These are phyloP conservation scores for Phytophthora macrochlamydospora DNA, from an alignment of 352 stramenopile species.

Conservation along the genomic window DNA sequence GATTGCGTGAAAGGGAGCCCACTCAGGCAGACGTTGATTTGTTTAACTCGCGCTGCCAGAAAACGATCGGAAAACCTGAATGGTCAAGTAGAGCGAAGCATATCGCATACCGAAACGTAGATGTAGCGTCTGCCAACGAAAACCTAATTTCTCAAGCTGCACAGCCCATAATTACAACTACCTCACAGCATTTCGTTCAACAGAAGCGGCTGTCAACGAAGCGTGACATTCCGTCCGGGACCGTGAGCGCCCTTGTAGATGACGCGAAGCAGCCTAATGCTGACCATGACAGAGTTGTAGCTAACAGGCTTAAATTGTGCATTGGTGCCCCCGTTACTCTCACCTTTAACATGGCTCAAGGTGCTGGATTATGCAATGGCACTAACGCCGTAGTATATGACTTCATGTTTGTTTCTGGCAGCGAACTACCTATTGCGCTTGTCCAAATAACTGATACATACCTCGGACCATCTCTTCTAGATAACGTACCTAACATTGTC, in stretches of 20 bases:
- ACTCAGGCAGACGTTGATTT: neutral
- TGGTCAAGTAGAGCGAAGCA: neutral
- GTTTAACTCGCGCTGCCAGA: neutral
- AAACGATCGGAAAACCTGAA: neutral
- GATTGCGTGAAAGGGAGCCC: neutral
- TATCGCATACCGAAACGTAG: constrained; percentile 1
- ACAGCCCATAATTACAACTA: neutral
- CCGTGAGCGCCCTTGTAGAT: neutral
- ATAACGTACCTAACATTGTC: too few relatives aligned
- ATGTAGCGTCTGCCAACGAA: neutral
- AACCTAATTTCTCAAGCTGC: neutral
- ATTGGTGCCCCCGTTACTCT: neutral
- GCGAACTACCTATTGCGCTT: too few relatives aligned
- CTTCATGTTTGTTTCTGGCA: too few relatives aligned
- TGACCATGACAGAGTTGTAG: neutral
- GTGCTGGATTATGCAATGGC: too few relatives aligned
- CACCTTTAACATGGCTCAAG: too few relatives aligned
- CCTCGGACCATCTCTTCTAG: too few relatives aligned
- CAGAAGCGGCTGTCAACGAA: neutral
- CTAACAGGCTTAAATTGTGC: neutral
- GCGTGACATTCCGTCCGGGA: neutral
- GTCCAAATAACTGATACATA: too few relatives aligned
- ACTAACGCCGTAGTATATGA: too few relatives aligned
- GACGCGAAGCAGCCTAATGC: neutral
- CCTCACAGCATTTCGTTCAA: constrained; percentile 1